Percentiles rank a stretch among this genome's conserved stretches.
These are phyloP conservation scores for Calonectria montana DNA, from an alignment of 2,329 filamentous ascomycete species.

Conservation along the genomic window DNA sequence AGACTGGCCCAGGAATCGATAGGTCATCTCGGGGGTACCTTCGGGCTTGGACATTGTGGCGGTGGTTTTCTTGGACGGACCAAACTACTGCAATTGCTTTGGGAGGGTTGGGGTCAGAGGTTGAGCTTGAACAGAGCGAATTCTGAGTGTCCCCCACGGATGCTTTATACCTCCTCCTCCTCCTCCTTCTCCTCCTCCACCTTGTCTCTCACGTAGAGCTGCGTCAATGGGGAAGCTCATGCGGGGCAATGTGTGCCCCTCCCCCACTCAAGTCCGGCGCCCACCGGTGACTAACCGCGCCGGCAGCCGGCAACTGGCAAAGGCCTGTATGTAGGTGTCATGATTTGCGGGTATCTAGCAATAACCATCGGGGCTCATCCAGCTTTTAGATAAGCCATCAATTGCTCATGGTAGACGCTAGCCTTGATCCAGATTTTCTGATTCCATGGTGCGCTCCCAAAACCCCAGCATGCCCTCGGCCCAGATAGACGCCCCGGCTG, in stretches of 20 bases:
- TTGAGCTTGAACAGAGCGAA: neutral
- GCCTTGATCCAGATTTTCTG: neutral
- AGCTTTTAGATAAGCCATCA: neutral
- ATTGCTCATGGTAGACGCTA: neutral
- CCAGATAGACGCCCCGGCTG: neutral
- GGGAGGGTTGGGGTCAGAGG: neutral
- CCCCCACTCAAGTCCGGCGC: constrained; percentile 11
- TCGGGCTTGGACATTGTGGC: constrained; percentile 54
- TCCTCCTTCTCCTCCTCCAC: neutral
- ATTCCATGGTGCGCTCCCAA: neutral
- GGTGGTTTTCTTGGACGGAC: constrained; percentile 9
- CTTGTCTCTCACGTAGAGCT: neutral
- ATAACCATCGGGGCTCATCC: neutral
- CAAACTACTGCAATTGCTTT: neutral
- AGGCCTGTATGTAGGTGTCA: neutral
- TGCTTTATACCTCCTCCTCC: constrained; percentile 20
- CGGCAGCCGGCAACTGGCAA: neutral
- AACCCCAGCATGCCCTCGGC: neutral
- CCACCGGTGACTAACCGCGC: neutral
- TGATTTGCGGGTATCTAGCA: neutral
- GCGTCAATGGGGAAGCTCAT: constrained; percentile 17
- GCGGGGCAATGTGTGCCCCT: constrained; percentile 25
- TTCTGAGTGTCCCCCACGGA: neutral
- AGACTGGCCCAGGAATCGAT: constrained; percentile 77
- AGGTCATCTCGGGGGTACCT: constrained; percentile 69